phyloP scores from a whole-genome alignment of 164 flowering plant species.

The Magnolia sinica region DNA sequence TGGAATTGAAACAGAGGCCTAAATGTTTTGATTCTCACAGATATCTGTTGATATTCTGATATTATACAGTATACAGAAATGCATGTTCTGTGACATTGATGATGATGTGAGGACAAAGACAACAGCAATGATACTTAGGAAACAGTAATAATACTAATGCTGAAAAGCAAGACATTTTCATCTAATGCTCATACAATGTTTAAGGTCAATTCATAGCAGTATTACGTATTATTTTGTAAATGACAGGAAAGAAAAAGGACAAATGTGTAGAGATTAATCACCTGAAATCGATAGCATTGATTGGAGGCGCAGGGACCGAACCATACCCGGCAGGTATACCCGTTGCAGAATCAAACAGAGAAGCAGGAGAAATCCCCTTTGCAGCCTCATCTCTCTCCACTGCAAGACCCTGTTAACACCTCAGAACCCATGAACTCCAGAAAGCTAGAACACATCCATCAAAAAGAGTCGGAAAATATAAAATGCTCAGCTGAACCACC shows the following conservation, averaged over 20 bases:
- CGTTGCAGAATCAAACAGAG: constrained; percentile 37
- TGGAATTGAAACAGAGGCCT: too few species aligned
- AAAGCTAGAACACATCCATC: not conserved
- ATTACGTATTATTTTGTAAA: too few species aligned
- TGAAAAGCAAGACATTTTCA: not conserved
- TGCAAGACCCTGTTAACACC: constrained; percentile 79
- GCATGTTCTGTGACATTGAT: too few species aligned
- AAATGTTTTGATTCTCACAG: too few species aligned
- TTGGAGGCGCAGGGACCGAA: constrained; percentile 47
- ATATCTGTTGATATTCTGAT: too few species aligned
- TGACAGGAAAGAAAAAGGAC: not conserved
- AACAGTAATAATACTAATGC: not conserved
- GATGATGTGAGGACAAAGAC: too few species aligned
- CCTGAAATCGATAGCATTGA: constrained; percentile 70
- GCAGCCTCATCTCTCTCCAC: constrained; percentile 66
- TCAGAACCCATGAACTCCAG: constrained; percentile 26
- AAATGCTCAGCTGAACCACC: not conserved
- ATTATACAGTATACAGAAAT: too few species aligned
- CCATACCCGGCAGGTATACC: constrained; percentile 49
- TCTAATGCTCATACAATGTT: too few species aligned
- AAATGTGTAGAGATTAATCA: not conserved
- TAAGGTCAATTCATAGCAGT: too few species aligned
- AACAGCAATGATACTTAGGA: too few species aligned
- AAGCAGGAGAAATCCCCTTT: constrained; percentile 45
- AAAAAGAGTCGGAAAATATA: not conserved